A percentile compares a stretch with the other conserved stretches of the same genome.
These are phyloP conservation scores for Kazachstania sp. DNA, from an alignment of 1,139 yeast species.

Conservation along the genomic window DNA sequence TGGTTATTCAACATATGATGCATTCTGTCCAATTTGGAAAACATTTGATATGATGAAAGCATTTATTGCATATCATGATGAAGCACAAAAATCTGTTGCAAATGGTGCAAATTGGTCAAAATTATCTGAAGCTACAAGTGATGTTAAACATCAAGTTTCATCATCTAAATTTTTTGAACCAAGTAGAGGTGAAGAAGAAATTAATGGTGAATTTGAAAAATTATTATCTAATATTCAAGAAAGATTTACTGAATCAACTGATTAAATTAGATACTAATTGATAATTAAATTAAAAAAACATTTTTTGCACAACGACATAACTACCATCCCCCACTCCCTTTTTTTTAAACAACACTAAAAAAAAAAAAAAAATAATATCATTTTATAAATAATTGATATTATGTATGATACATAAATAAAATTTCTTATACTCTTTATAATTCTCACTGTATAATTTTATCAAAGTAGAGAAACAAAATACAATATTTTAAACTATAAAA, in stretches of 20 bases:
- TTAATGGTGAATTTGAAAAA: slow-evolving; percentile 66
- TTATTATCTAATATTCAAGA: slow-evolving; percentile 71
- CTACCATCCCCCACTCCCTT: too few species aligned
- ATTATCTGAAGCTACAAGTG: slow-evolving; percentile 78
- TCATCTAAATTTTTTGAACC: slow-evolving; percentile 96
- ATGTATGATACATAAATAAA: too few species aligned
- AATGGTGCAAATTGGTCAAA: slow-evolving; percentile 94
- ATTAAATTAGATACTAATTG: slow-evolving; percentile 35
- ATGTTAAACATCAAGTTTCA: slow-evolving; percentile 87
- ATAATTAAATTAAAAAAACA: neutral
- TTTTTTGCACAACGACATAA: neutral
- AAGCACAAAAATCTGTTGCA: slow-evolving; percentile 94
- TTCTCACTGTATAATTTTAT: neutral
- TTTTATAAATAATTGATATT: too few species aligned
- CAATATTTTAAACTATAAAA: neutral
- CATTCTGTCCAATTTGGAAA: slow-evolving; percentile 99
- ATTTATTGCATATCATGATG: slow-evolving; percentile 83
- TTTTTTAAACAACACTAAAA: neutral
- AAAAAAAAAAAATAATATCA: neutral
- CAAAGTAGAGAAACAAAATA: neutral
- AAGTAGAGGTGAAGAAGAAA: slow-evolving; percentile 76
- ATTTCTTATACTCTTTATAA: too few species aligned
- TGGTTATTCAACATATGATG: slow-evolving; percentile 96
- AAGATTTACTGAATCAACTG: slow-evolving; percentile 91
- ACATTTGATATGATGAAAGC: slow-evolving; percentile 97